Conservation (phyloP, 2,329 filamentous ascomycete species). For the Talaromyces sp. region DNA sequence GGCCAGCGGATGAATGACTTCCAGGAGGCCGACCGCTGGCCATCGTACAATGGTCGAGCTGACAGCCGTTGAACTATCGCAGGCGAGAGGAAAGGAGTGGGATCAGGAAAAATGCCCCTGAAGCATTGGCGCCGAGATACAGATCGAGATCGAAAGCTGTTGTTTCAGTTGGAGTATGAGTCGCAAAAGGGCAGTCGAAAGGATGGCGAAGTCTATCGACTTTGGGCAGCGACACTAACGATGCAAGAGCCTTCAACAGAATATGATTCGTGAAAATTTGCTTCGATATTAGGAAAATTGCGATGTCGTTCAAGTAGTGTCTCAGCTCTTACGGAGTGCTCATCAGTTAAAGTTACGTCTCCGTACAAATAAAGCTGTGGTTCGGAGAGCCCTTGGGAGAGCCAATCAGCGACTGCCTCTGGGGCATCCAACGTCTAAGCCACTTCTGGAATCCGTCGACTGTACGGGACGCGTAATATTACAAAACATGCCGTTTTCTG, state of each 20-base stretch:
- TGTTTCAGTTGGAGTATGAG: slow-evolving; percentile 5
- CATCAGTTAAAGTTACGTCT: slow-evolving; percentile 3
- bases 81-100: slow-evolving; percentile 17
- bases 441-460: neutral
- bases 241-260: neutral
- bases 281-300: neutral
- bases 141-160: slow-evolving; percentile 3
- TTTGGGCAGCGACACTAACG: neutral
- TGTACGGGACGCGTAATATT: slow-evolving; percentile 5
- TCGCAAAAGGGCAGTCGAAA: neutral
- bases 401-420: slow-evolving; percentile 5
- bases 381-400: neutral
- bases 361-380: slow-evolving; percentile 8
- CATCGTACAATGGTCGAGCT: slow-evolving; percentile 40
- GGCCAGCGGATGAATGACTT: slow-evolving; percentile 44
- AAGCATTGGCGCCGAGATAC: slow-evolving; percentile 33
- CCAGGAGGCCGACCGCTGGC: slow-evolving; percentile 54
- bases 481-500: neutral
- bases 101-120: slow-evolving; percentile 28
- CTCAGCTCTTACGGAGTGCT: slow-evolving; percentile 5
- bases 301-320: slow-evolving; percentile 1
- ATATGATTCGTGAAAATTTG: too few relatives aligned
- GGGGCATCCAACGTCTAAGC: slow-evolving; percentile 12
- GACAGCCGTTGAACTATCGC: slow-evolving; percentile 27
- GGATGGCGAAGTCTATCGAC: neutral